Evolutionary conservation across 164 flowering plant genomes (phyloP), one percentile per base, ranked within the genome.

Genomic region (Liquidambar formosana): DNA sequence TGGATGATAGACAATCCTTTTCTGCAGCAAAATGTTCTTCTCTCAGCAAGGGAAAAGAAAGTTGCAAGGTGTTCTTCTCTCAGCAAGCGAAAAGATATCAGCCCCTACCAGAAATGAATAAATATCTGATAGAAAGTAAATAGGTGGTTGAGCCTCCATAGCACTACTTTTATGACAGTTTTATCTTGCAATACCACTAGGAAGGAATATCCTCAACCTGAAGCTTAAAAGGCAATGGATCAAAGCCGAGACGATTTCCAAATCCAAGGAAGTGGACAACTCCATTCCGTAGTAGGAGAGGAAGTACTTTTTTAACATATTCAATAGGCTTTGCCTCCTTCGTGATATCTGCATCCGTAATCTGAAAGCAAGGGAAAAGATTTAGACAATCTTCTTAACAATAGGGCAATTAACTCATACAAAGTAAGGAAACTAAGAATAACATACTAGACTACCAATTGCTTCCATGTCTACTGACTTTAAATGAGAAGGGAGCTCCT

Each of bases 241-340:
- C 98, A 77, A 96, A 96, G 33, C 94, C 97, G 21, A 93, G 90
- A 51, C 99, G 86, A 72, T 96, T 93, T 64, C 98, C 97, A 82
- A 82, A 96, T 70, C 99, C 99, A 69, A 96, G 91, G 53, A 93
- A 87, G 78, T 93, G 97, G 72, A 96, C 96, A 49, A 87, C 79
- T 71, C 85, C 85, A 76, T 91, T 90, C 65, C 64, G 73, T 63
- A 65, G 62, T 6, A 96, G 85, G 69, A 88, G 71, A 41, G 99
- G 98, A 70, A 89, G 89, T 43, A 83, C 83, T 9, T 53, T 70
- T 53, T 74, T 70, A 8, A 87, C 43, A 71, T 91, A 93, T 45
- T 91, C 93, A 61, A 23, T 23, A 1, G 96, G 88, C 74, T 78
- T 86, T 71, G 98, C 96, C 83, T 96, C 99, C 82, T 96, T 96